Conservation (phyloP, 805 yeast genomes). For the Wickerhamiella shivajii region DNA sequence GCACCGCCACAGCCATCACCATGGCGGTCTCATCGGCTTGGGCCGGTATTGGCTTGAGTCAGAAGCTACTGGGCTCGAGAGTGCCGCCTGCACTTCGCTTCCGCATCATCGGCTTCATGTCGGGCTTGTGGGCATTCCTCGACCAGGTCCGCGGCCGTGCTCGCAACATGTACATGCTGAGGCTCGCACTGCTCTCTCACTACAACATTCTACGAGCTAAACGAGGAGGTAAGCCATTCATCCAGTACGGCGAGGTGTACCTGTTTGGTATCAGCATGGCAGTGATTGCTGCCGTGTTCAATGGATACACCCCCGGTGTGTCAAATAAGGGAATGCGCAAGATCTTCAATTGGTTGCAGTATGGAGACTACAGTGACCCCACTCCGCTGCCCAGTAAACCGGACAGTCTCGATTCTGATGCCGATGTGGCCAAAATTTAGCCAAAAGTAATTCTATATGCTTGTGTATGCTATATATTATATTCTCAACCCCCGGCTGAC, state of each 20-base stretch:
- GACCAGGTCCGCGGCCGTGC: slow-evolving; percentile 24
- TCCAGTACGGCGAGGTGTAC: slow-evolving; percentile 22
- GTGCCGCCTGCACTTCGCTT: slow-evolving; percentile 24
- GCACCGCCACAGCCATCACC: slow-evolving; percentile 24
- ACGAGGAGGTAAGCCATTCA: slow-evolving; percentile 16
- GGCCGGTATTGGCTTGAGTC: slow-evolving; percentile 27
- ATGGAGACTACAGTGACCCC: slow-evolving; percentile 18
- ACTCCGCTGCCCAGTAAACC: slow-evolving; percentile 10
- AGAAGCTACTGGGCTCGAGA: slow-evolving; percentile 21
- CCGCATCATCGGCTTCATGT: slow-evolving; percentile 32
- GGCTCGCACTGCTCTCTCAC: slow-evolving; percentile 27
- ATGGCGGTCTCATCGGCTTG: slow-evolving; percentile 26
- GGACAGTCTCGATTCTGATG: no score
- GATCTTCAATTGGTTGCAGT: slow-evolving; percentile 23
- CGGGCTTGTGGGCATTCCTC: slow-evolving; percentile 29
- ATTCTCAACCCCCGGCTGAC: no score
- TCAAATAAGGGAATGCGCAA: slow-evolving; percentile 19
- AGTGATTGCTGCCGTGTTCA: slow-evolving; percentile 10
- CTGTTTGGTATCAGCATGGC: slow-evolving; percentile 25
- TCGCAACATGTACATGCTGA: slow-evolving; percentile 24
- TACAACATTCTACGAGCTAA: slow-evolving; percentile 23
- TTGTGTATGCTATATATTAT: no score
- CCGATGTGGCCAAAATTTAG: no score
- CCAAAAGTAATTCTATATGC: no score
- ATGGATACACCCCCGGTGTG: slow-evolving; percentile 14